Conservation (phyloP, 2,329 filamentous ascomycete species). For the Alternaria sp. region DNA sequence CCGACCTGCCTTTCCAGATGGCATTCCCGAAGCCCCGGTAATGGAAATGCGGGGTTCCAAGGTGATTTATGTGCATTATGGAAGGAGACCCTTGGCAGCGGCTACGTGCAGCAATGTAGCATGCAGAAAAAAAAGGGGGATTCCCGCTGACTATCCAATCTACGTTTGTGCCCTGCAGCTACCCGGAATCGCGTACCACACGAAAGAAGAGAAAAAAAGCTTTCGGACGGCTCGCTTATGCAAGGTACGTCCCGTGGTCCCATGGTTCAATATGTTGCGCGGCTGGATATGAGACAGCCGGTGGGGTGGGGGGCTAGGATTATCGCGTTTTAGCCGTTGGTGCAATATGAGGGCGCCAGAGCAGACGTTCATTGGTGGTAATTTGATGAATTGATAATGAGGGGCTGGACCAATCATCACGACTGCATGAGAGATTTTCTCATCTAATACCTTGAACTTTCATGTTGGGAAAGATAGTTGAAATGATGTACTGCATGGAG, state of each 20-base stretch:
- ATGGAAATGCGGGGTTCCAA: background rate
- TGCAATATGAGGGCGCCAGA: background rate
- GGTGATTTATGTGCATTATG: slow-evolving; percentile 1
- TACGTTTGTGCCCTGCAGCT: slow-evolving; percentile 3
- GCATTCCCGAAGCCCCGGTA: slow-evolving; percentile 12
- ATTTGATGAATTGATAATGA: background rate
- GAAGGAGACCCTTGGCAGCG: background rate
- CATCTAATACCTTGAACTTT: background rate
- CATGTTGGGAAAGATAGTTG: background rate
- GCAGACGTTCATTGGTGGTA: slow-evolving; percentile 5
- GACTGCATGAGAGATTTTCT: background rate
- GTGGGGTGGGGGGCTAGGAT: slow-evolving; percentile 1
- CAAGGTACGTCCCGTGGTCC: slow-evolving; percentile 15
- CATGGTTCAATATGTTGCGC: slow-evolving; percentile 5
- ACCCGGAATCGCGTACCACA: background rate
- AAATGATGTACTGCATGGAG: background rate
- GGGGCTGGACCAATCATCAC: slow-evolving; percentile 1
- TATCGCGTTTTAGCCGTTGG: slow-evolving; percentile 4
- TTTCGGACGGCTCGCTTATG: slow-evolving; percentile 19
- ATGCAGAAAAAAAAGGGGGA: background rate
- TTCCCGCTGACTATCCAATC: background rate
- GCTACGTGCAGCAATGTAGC: slow-evolving; percentile 7
- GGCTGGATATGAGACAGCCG: slow-evolving; percentile 4
- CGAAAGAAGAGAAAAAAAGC: background rate
- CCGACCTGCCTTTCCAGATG: background rate